Base-by-base conservation (phyloP, 2,329 filamentous ascomycete species). In the Sporothrix mexicana region DNA sequence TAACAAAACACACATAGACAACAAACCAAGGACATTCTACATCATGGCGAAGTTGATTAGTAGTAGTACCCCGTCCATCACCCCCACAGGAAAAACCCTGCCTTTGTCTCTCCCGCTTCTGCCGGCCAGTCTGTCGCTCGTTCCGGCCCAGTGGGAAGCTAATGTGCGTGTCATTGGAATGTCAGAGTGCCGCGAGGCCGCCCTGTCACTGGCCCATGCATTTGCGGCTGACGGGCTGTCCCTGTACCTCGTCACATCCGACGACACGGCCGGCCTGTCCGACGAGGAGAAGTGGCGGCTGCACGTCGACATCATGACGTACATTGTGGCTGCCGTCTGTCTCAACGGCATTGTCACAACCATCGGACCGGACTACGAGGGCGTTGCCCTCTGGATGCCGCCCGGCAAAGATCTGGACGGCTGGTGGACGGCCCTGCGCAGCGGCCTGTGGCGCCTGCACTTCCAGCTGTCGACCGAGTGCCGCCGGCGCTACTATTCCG, bases 371-470 rank as follows among this genome's bases (percentile, higher is more conserved):
- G 88, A 94, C 78, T 93, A 92, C 78, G 93, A 93, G 76, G 91
- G 89, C 75, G 90, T 96, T 71, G 92, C 92, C 73, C 84, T 96
- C 70, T 96, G 93, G 93, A 89, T 94, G 84, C 91, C 91, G 17
- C 93, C 92, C 0, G 91, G 91, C 71, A 86, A 89, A 79, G 88
- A 92, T 80, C 90, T 92, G 81, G 92, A 95, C 81, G 90, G 91
- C 80, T 90, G 88, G 84, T 86, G 88, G 83, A 93, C 92, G 70
- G 86, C 90, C 74, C 82, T 95, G 76, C 91, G 92, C 75, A 92
- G 88, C 78, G 93, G 93, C 74, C 88, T 94, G 84, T 95, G 92
- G 92, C 87, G 91, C 75, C 86, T 95, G 74, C 88, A 88, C 81
- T 95, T 90, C 83, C 88, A 91, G 80, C 89, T 96, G 74, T 91